phyloP scores from a whole-genome alignment of 2,329 filamentous ascomycete genomes.

The Albophoma yamanashiensis region DNA sequence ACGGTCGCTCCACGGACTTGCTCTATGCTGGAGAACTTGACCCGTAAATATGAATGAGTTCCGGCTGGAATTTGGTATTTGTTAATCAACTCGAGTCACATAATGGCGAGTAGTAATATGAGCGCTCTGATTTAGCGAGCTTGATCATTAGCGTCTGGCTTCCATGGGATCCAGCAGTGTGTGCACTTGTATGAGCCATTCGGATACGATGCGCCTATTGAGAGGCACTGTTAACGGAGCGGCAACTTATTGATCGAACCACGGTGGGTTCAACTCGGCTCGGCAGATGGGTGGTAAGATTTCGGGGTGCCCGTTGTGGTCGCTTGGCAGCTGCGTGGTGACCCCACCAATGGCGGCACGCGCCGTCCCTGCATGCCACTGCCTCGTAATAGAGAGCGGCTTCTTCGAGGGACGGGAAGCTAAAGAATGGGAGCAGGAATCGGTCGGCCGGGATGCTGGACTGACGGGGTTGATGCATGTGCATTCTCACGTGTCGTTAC shows the following conservation, averaged over 20 bases:
- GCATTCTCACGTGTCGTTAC: neutral
- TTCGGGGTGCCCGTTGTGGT: neutral
- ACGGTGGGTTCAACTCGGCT: neutral
- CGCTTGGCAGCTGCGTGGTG: neutral
- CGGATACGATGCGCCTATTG: neutral
- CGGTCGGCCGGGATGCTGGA: neutral
- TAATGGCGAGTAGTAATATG: neutral
- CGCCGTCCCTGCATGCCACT: neutral
- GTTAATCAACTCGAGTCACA: neutral
- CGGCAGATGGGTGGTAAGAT: neutral
- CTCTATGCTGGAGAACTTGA: slow-evolving; percentile 34
- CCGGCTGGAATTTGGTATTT: neutral
- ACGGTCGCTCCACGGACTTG: slow-evolving; percentile 28
- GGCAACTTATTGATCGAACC: neutral
- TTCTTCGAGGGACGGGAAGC: neutral
- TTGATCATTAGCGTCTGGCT: neutral
- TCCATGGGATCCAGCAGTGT: neutral
- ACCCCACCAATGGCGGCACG: neutral
- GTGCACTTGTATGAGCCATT: neutral
- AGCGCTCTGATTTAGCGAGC: neutral
- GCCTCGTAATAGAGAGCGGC: neutral
- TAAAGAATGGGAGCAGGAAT: neutral
- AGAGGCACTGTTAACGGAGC: neutral
- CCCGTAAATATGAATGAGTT: slow-evolving; percentile 4
- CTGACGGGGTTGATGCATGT: neutral